Conservation (phyloP, 1,139 yeast species). For the Lodderomyces oxycetoniae region DNA sequence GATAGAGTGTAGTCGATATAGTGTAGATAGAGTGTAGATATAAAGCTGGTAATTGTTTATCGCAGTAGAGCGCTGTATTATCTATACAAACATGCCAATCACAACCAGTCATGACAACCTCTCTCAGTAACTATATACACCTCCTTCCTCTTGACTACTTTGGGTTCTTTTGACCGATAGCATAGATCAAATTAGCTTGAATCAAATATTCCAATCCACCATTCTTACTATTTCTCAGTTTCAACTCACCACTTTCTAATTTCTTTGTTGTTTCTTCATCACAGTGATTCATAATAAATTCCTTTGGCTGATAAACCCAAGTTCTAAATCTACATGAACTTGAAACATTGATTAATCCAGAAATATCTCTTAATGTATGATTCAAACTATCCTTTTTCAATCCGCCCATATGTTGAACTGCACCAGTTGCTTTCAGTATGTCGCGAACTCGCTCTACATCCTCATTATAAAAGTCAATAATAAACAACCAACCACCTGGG, state of each 20-base stretch:
- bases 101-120: too few species aligned
- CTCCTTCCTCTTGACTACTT: background rate
- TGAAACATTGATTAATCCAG: conserved; percentile 23
- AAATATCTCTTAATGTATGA: conserved; percentile 19
- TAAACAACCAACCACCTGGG: conserved; percentile 31
- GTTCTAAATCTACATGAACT: conserved; percentile 21
- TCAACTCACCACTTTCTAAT: conserved; percentile 17
- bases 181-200: conserved; percentile 22
- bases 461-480: conserved; percentile 35
- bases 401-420: conserved; percentile 36
- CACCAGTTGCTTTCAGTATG: conserved; percentile 7
- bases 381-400: conserved; percentile 23
- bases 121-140: too few species aligned
- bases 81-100: too few species aligned
- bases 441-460: conserved; percentile 20
- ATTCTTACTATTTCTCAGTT: conserved; percentile 10
- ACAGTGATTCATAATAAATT: conserved; percentile 26
- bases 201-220: conserved; percentile 17
- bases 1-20: too few species aligned
- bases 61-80: too few species aligned
- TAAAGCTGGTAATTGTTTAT: too few species aligned
- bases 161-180: conserved; percentile 20
- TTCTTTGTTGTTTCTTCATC: conserved; percentile 15
- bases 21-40: too few species aligned
- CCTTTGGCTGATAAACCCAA: conserved; percentile 21